Conservation (phyloP, 23 red algal species). For the Agarophyton chilense region DNA sequence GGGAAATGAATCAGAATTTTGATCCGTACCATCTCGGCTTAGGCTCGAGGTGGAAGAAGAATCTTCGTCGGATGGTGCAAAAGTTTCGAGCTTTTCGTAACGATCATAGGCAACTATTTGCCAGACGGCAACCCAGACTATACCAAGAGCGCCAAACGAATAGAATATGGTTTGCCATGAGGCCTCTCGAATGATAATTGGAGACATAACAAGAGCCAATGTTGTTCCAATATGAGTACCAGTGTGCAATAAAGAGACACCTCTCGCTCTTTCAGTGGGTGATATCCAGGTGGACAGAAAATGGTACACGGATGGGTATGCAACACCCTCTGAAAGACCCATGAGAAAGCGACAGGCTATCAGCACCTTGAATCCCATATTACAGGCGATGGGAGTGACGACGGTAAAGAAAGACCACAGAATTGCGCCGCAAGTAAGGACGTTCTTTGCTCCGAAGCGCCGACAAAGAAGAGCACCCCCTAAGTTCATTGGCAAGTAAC, state of each 20-base stretch:
- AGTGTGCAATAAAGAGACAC: constrained; percentile 41
- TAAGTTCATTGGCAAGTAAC: constrained; percentile 66
- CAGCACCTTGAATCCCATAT: constrained; percentile 32
- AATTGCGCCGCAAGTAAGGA: constrained; percentile 56
- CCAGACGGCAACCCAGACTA: constrained; percentile 68
- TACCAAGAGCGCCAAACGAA: constrained; percentile 49
- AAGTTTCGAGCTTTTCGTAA: not conserved
- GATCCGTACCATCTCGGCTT: not conserved
- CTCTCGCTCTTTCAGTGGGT: constrained; percentile 49
- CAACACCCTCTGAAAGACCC: constrained; percentile 65
- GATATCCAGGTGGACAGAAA: constrained; percentile 75
- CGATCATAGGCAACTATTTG: constrained; percentile 51
- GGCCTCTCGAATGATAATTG: constrained; percentile 35
- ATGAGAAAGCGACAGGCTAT: constrained; percentile 64
- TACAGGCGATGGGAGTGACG: constrained; percentile 33
- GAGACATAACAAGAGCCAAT: constrained; percentile 60
- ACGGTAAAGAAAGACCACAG: constrained; percentile 68
- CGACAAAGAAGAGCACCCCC: constrained; percentile 66
- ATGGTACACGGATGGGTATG: constrained; percentile 74
- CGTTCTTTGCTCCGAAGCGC: constrained; percentile 59
- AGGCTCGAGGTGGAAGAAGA: not conserved
- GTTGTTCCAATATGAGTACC: constrained; percentile 74
- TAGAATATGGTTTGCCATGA: constrained; percentile 72
- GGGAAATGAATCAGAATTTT: not conserved
- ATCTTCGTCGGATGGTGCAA: not conserved